Percentiles rank a stretch among this genome's conserved stretches.
Conservation (phyloP, 345 rosid species). For the Eucalyptus tenuipes region DNA sequence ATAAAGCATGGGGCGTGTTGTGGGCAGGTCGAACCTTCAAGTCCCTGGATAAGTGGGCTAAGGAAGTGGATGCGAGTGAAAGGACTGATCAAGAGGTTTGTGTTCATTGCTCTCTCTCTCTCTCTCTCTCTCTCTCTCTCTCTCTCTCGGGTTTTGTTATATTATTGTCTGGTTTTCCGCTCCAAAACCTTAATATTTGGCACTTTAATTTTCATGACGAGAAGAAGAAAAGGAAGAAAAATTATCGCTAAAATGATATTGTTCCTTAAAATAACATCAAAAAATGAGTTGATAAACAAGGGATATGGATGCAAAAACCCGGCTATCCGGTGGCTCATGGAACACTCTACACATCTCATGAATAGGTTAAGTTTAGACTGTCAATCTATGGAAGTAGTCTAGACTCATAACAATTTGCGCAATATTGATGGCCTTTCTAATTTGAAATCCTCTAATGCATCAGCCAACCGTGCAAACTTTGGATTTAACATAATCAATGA, state of each 20-base stretch:
- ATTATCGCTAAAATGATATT: not conserved
- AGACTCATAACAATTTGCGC: not conserved
- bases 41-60: not conserved
- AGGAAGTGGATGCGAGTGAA: not conserved
- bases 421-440: not conserved
- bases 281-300: not conserved
- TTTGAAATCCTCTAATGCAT: not conserved
- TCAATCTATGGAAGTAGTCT: not conserved
- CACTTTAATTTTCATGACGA: not conserved
- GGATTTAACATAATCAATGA: not conserved
- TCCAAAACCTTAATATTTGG: not conserved
- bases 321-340: not conserved
- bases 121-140: not conserved
- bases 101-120: not conserved
- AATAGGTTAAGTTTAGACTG: not conserved
- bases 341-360: not conserved
- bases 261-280: not conserved
- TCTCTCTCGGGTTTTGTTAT: not conserved
- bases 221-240: not conserved
- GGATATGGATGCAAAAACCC: fast-evolving
- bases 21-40: not conserved
- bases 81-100: not conserved
- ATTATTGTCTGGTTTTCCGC: not conserved
- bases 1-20: not conserved
- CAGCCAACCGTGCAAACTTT: not conserved